Conservation (phyloP, 148 eudicot genomes). For the Chenopodium suecicum region DNA sequence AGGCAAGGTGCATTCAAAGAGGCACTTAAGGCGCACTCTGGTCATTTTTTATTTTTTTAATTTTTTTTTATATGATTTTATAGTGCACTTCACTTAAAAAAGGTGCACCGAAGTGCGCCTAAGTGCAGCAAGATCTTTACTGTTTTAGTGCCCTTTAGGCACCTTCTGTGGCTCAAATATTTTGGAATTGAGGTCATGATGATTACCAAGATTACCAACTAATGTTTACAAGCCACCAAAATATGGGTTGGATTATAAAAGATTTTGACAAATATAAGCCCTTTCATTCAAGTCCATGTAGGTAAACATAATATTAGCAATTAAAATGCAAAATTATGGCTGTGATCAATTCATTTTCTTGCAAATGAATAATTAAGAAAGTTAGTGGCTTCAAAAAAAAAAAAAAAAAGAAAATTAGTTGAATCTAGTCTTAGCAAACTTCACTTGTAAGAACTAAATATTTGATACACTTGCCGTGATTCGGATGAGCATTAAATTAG, state of each 20-base stretch:
- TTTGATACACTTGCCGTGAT: not conserved
- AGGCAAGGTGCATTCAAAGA: too few relatives aligned
- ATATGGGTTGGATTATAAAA: not conserved
- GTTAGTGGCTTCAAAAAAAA: not conserved
- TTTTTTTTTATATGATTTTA: too few relatives aligned
- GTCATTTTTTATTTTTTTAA: too few relatives aligned
- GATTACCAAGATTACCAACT: not conserved
- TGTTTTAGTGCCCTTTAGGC: too few relatives aligned
- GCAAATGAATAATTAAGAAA: not conserved
- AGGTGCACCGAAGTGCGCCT: too few relatives aligned
- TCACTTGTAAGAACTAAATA: not conserved
- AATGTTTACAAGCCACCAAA: not conserved
- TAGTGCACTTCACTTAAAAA: too few relatives aligned
- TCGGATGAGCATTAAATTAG: not conserved
- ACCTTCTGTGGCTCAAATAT: not conserved
- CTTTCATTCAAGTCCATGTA: not conserved
- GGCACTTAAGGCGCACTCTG: too few relatives aligned
- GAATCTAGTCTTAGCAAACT: not conserved
- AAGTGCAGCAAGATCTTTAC: too few relatives aligned
- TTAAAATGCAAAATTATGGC: not conserved
- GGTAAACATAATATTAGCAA: not conserved
- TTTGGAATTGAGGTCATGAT: not conserved
- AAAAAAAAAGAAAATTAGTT: not conserved
- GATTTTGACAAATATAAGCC: not conserved
- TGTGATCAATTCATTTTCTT: not conserved